These are phyloP conservation scores for Coriolopsis trogii DNA, from an alignment of 1,284 basidiomycete species.

Conservation along the genomic window DNA sequence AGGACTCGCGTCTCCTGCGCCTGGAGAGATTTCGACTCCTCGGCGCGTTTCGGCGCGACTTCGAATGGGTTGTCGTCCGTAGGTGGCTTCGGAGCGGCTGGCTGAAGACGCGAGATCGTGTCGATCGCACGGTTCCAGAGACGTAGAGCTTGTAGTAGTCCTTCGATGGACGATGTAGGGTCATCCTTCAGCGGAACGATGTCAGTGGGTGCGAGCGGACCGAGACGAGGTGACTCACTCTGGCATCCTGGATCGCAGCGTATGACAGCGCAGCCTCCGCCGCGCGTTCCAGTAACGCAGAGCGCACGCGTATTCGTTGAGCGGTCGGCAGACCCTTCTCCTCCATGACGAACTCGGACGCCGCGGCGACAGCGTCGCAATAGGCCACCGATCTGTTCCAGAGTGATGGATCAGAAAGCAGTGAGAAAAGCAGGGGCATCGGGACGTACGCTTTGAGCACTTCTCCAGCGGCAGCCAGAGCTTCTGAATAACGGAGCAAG, in stretches of 20 bases:
- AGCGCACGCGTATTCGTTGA: conserved; percentile 60
- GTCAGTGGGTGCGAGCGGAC: conserved; percentile 1
- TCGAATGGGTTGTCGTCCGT: conserved; percentile 64
- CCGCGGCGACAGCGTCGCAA: conserved; percentile 55
- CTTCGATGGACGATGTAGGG: conserved; percentile 57
- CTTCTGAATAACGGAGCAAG: conserved; percentile 68
- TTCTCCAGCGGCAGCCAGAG: conserved; percentile 65
- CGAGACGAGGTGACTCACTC: conserved; percentile 45
- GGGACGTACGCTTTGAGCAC: conserved; percentile 59
- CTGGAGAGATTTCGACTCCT: conserved; percentile 10
- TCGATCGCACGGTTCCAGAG: conserved; percentile 82
- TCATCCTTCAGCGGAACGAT: conserved; percentile 56
- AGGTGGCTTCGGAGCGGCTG: conserved; percentile 37
- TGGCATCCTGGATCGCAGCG: conserved; percentile 66
- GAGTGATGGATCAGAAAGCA: neutral
- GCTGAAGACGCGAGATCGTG: conserved; percentile 63
- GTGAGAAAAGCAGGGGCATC: neutral
- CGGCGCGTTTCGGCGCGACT: conserved; percentile 24
- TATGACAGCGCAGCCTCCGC: conserved; percentile 74
- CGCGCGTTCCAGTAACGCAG: conserved; percentile 63
- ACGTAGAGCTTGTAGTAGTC: conserved; percentile 73
- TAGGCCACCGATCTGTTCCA: conserved; percentile 54
- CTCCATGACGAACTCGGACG: conserved; percentile 45
- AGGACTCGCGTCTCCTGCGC: conserved; percentile 17
- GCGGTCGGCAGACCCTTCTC: conserved; percentile 53